phyloP scores from a whole-genome alignment of 768 basidiomycete species.

The Boletus edulis region DNA sequence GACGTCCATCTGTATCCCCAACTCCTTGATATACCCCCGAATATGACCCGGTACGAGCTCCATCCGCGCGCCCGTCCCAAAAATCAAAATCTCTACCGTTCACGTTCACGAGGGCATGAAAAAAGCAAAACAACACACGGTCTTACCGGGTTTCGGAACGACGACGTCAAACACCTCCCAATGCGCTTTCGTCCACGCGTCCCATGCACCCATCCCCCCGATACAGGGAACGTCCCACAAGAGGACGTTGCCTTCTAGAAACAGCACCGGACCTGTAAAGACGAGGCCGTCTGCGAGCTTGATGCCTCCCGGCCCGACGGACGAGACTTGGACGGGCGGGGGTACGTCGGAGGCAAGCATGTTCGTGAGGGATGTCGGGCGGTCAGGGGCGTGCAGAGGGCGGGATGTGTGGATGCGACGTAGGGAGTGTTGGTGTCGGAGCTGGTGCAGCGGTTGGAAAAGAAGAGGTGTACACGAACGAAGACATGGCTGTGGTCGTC shows the following conservation, averaged over 20 bases:
- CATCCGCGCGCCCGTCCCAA: slow-evolving; percentile 81
- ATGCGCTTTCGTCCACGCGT: slow-evolving; percentile 68
- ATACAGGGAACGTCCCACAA: slow-evolving; percentile 78
- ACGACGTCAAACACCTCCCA: slow-evolving; percentile 82
- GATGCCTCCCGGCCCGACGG: slow-evolving; percentile 62
- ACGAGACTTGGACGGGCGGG: slow-evolving; percentile 69
- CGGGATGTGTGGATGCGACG: slow-evolving; percentile 18
- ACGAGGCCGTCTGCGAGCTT: slow-evolving; percentile 76
- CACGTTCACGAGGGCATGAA: background rate
- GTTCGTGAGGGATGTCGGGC: slow-evolving; percentile 51
- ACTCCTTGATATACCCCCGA: slow-evolving; percentile 60
- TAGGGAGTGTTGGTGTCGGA: background rate
- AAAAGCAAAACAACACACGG: background rate
- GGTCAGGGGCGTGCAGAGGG: slow-evolving; percentile 9
- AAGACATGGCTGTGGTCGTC: background rate
- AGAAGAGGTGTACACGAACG: background rate
- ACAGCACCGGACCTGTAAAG: slow-evolving; percentile 74
- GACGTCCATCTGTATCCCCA: slow-evolving; percentile 87
- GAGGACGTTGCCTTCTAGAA: slow-evolving; percentile 83
- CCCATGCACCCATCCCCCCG: slow-evolving; percentile 42
- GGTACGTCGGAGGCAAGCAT: slow-evolving; percentile 69
- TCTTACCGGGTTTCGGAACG: slow-evolving; percentile 81
- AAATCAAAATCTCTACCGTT: slow-evolving; percentile 76
- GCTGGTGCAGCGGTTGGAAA: background rate
- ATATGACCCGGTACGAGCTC: slow-evolving; percentile 68